phyloP scores from a whole-genome alignment of 2,329 filamentous ascomycete species.

The Epichloe aotearoae region DNA sequence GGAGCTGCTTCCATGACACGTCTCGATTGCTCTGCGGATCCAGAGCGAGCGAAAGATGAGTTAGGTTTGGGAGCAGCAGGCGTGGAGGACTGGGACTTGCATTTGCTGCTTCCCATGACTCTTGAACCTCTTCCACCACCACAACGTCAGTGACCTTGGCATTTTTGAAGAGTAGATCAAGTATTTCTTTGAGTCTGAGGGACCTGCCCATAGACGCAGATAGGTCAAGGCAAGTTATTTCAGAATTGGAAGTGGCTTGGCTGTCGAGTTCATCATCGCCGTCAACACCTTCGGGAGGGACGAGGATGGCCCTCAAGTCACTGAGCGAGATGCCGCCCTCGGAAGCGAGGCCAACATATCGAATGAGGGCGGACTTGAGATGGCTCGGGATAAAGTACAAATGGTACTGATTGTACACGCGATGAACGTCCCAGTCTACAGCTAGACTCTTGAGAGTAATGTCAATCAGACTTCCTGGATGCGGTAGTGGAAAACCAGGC shows the following conservation, averaged over 20 bases:
- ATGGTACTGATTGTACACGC: constrained; percentile 42
- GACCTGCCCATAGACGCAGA: constrained; percentile 37
- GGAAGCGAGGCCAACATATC: constrained; percentile 32
- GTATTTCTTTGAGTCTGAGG: constrained; percentile 38
- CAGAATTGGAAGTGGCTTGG: constrained; percentile 12
- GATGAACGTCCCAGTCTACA: constrained; percentile 40
- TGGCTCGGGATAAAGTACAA: constrained; percentile 41
- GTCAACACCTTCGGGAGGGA: constrained; percentile 17
- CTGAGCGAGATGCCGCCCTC: constrained; percentile 32
- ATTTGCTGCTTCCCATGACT: constrained; percentile 40
- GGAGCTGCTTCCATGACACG: constrained; percentile 45
- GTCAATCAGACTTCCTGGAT: constrained; percentile 36
- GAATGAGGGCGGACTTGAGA: constrained; percentile 37
- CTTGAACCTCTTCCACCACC: constrained; percentile 22
- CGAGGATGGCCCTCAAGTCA: constrained; percentile 37
- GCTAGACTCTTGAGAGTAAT: constrained; percentile 36
- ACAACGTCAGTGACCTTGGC: constrained; percentile 4
- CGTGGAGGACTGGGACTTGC: constrained; percentile 18
- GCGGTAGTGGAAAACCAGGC: constrained; percentile 32
- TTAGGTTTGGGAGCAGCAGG: constrained; percentile 40
- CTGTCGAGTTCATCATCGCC: constrained; percentile 15
- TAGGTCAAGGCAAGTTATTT: constrained; percentile 41
- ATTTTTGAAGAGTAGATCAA: constrained; percentile 35
- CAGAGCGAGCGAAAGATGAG: constrained; percentile 46
- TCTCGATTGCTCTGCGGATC: constrained; percentile 18